phyloP scores from a whole-genome alignment of 768 basidiomycete species.

The Termitomyces sp. region DNA sequence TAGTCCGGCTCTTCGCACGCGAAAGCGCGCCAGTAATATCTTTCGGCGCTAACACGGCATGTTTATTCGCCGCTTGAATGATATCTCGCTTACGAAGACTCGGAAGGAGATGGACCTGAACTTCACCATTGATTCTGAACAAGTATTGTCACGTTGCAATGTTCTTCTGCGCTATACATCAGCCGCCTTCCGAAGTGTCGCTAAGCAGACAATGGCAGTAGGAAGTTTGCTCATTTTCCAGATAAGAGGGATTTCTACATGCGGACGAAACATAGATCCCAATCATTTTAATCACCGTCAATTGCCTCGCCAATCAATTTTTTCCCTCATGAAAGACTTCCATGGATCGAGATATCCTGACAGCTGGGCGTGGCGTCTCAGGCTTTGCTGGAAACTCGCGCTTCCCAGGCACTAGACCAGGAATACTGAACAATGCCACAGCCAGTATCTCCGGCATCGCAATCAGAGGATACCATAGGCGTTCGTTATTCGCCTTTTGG shows the following conservation, averaged over 20 bases:
- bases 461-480: slow-evolving; percentile 25
- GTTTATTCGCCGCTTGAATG: too few species aligned
- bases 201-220: not conserved
- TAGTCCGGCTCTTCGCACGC: too few species aligned
- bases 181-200: not conserved
- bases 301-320: not conserved
- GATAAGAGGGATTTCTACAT: not conserved
- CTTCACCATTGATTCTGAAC: not conserved
- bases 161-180: not conserved
- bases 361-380: not conserved
- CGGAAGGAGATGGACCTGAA: too few species aligned
- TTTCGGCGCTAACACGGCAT: too few species aligned
- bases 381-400: not conserved
- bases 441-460: slow-evolving; percentile 23
- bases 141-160: too few species aligned
- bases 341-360: not conserved
- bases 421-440: slow-evolving; percentile 18
- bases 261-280: not conserved
- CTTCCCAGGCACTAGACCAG: slow-evolving; percentile 20
- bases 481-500: slow-evolving; percentile 18
- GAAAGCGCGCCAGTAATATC: too few species aligned
- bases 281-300: not conserved
- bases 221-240: too few species aligned
- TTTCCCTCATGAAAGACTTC: slow-evolving; percentile 1
- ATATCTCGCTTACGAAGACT: too few species aligned